Base-by-base conservation (phyloP, 345 rosid genomes). In the Pistacia atlantica region DNA sequence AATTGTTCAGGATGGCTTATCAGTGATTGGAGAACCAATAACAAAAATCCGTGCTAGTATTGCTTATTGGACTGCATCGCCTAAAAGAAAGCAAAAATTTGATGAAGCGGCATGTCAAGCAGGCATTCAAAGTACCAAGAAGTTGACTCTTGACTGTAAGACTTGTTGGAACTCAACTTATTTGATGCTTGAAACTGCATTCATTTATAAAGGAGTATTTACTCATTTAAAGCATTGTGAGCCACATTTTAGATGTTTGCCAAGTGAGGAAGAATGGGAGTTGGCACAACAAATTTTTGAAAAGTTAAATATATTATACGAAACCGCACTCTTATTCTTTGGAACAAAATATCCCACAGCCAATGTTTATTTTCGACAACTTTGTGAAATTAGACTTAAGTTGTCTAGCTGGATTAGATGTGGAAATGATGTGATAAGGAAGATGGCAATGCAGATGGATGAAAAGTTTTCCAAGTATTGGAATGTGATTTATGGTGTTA, bases 391-490 rank as follows among this genome's bases (percentile, higher is more conserved):
- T 4, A 66, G 28, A 31, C 8, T 38, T 0, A 2, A 54, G 20
- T 31, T 59, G 20, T 18, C 8, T 4, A 1, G 59, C 2, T 73
- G 70, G 38, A 2, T 31, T 0, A 2, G 3, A 3, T 66, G 8
- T 67, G 8, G 4, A 4, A 49, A 0, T 46, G 14, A 8, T 8
- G n/a, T 10, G 37, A 64, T 75, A 9, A 48, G 11, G 4, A 18
- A 0, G 4, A 75, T 70, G 74, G 69, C 51, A 1, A 0, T 0
- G 11, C n/a, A 38, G 1, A 51, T 72, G 62, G 13, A 45, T 3
- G 56, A 20, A 4, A 75, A 71, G 13, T 70, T 59, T 69, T 42
- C 68, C 0, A 69, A 80, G 52, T 80, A 69, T 80, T 75, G 67
- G 68, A 11, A 12, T 63, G 33, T 46, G 7, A 10, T 46, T 46